Conservation (phyloP, 805 yeast species). For the Starmerella sirachaensis region DNA sequence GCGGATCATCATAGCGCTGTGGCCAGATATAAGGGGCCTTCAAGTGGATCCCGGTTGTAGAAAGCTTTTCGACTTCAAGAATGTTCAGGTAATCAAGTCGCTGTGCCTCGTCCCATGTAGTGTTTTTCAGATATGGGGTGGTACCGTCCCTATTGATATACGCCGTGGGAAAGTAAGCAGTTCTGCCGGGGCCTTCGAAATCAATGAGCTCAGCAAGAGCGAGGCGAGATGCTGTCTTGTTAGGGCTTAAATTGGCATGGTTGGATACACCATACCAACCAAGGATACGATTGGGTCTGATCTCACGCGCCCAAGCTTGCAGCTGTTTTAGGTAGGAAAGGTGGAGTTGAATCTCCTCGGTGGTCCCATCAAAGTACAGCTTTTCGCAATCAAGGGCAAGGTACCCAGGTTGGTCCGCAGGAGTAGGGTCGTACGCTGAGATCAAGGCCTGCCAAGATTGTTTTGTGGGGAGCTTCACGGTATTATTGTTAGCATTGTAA, state of each 20-base stretch:
- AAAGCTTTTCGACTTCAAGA: background rate
- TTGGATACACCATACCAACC: slow-evolving; percentile 3
- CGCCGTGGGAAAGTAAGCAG: background rate
- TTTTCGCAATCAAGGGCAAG: slow-evolving; percentile 1
- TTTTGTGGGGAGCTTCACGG: slow-evolving; percentile 1
- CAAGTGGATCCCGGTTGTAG: background rate
- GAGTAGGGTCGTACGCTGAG: background rate
- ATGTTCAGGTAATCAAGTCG: background rate
- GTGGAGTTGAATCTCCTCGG: background rate
- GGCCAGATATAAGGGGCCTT: slow-evolving; percentile 1
- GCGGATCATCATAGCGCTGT: background rate
- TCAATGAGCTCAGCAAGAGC: slow-evolving; percentile 1
- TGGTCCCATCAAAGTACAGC: background rate
- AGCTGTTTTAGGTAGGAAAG: background rate
- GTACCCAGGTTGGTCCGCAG: background rate
- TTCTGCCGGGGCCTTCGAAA: background rate
- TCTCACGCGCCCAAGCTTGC: slow-evolving; percentile 1
- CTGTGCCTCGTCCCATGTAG: background rate
- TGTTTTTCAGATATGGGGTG: background rate
- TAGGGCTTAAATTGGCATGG: background rate
- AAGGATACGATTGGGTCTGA: background rate
- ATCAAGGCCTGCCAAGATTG: background rate
- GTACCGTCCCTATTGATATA: background rate
- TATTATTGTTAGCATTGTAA: background rate
- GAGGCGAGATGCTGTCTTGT: background rate